A percentile compares a stretch with the other conserved stretches of the same genome.
Evolutionary conservation across 352 stramenopile species (phyloP).

Genomic region (Pythium angustatum): DNA sequence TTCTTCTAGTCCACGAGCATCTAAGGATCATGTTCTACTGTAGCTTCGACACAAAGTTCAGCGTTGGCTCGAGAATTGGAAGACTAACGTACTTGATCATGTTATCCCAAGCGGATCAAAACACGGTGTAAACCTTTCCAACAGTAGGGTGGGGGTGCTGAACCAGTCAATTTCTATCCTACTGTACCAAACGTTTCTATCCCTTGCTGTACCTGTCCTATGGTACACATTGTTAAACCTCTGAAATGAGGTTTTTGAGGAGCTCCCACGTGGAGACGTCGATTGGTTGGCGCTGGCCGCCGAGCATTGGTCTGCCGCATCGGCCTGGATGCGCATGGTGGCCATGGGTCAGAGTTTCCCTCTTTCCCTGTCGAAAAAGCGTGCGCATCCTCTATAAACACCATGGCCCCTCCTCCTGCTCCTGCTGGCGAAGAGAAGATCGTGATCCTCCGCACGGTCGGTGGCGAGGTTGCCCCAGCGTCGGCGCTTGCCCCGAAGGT

Average conservation of each 20-base stretch:
- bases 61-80: no score
- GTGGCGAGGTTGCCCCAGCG: constrained; percentile 98
- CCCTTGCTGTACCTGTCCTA: background rate
- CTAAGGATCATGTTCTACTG: no score
- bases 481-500: constrained; percentile 99
- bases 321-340: background rate
- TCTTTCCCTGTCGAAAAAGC: constrained; percentile 35
- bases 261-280: no score
- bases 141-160: no score
- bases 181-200: background rate
- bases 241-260: constrained; percentile 15
- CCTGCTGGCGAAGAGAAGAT: constrained; percentile 88
- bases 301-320: background rate
- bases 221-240: constrained; percentile 15
- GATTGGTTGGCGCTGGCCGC: constrained; percentile 29
- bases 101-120: background rate
- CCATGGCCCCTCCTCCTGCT: constrained; percentile 83
- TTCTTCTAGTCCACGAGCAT: no score
- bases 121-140: no score
- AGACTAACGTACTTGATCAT: background rate
- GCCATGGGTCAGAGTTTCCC: constrained; percentile 14
- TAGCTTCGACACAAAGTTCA: no score
- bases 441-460: constrained; percentile 98
- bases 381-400: constrained; percentile 90
- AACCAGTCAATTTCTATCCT: constrained; percentile 8